Percentiles rank a stretch among this genome's conserved stretches.
Conservation (phyloP, 768 basidiomycete genomes). For the Russula dissimulans region DNA sequence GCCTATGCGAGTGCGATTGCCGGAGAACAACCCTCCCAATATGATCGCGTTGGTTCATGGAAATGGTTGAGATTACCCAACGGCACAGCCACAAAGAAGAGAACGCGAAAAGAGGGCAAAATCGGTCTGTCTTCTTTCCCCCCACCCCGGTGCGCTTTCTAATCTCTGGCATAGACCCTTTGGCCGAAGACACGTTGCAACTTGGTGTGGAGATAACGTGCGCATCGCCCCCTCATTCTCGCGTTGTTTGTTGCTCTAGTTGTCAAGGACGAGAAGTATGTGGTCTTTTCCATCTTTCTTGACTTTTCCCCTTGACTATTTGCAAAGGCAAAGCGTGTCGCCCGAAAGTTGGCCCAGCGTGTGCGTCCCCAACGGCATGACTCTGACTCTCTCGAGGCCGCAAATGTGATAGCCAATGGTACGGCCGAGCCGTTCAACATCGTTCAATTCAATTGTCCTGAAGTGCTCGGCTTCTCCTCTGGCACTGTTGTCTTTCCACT, state of each 20-base stretch:
- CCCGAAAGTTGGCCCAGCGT: constrained; percentile 79
- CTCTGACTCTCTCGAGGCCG: constrained; percentile 51
- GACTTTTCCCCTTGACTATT: constrained; percentile 9
- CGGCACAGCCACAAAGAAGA: constrained; percentile 75
- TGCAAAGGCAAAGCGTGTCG: constrained; percentile 73
- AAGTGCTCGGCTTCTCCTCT: constrained; percentile 78
- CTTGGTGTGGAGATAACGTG: constrained; percentile 70
- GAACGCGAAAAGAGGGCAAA: constrained; percentile 76
- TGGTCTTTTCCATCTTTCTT: constrained; percentile 5
- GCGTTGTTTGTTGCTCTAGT: constrained; percentile 76
- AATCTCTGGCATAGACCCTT: constrained; percentile 40
- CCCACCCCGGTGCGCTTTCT: neutral
- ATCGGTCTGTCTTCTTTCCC: constrained; percentile 43
- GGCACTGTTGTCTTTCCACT: constrained; percentile 88
- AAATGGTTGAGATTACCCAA: constrained; percentile 76
- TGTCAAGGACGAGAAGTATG: constrained; percentile 81
- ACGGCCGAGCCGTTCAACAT: constrained; percentile 72
- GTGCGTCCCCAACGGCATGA: constrained; percentile 71
- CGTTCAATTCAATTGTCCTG: constrained; percentile 92
- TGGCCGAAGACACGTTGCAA: constrained; percentile 59
- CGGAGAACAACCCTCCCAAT: constrained; percentile 46
- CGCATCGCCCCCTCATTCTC: constrained; percentile 67
- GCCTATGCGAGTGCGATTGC: constrained; percentile 55
- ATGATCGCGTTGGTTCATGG: constrained; percentile 83
- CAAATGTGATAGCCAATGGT: constrained; percentile 35